Conservation (phyloP, 176 grass and related monocot genomes). For the Triticum turgidum region DNA sequence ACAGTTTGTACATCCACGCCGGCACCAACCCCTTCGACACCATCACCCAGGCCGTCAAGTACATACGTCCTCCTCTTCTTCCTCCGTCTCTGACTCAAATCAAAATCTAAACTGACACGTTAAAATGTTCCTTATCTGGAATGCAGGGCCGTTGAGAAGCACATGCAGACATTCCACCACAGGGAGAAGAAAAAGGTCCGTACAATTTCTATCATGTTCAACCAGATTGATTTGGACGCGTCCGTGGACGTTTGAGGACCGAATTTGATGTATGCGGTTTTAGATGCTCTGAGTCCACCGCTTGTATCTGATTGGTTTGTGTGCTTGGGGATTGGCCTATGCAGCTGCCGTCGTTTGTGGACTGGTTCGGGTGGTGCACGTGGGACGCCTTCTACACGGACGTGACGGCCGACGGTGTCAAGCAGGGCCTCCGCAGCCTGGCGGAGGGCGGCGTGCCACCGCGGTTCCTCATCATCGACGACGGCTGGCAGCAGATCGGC, state of each 20-base stretch:
- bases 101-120: not conserved
- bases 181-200: conserved; percentile 61
- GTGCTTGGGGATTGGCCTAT: not conserved
- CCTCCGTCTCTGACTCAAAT: not conserved
- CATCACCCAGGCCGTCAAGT: conserved; percentile 62
- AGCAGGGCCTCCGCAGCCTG: conserved; percentile 62
- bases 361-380: conserved; percentile 96
- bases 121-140: not conserved
- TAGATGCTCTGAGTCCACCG: too few species aligned
- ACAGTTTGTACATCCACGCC: conserved; percentile 68
- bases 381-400: conserved; percentile 98
- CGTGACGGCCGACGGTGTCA: conserved; percentile 64
- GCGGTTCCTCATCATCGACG: conserved; percentile 79
- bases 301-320: not conserved
- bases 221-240: too few species aligned
- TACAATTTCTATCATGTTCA: not conserved
- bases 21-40: conserved; percentile 69
- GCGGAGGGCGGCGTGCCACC: conserved; percentile 62
- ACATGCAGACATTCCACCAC: conserved; percentile 71
- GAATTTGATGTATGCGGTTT: too few species aligned
- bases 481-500: conserved; percentile 89
- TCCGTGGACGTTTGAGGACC: too few species aligned
- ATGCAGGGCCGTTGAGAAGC: conserved; percentile 73
- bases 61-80: not conserved
- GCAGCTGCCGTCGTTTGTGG: conserved; percentile 67